These are phyloP conservation scores for Takakia lepidozioides DNA, from an alignment of 225 moss, liverwort and hornwort genomes.

Conservation along the genomic window DNA sequence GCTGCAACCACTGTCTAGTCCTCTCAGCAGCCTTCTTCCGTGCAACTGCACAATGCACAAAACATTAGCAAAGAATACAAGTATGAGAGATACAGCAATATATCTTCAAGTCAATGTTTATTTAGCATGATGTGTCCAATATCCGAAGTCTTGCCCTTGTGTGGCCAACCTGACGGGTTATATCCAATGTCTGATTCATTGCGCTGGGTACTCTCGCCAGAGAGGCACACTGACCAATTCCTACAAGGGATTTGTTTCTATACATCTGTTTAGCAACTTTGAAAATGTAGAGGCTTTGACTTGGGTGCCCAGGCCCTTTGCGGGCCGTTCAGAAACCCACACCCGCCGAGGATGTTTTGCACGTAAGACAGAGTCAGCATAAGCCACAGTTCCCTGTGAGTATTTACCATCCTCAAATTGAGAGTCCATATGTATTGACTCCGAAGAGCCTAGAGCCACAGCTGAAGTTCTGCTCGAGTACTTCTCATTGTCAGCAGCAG, in stretches of 20 bases:
- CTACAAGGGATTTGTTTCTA: no score
- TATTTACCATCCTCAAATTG: not conserved
- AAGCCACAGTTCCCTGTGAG: not conserved
- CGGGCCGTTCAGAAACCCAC: no score
- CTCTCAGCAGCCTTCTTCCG: constrained; percentile 9
- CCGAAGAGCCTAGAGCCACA: constrained; percentile 12
- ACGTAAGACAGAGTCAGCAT: not conserved
- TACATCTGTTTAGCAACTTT: no score
- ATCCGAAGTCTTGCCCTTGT: not conserved
- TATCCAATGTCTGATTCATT: not conserved
- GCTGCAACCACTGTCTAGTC: constrained; percentile 6
- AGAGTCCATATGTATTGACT: not conserved
- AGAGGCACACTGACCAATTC: no score
- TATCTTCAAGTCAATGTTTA: not conserved
- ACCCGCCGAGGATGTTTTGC: not conserved
- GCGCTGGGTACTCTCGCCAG: not conserved
- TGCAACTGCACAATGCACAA: constrained; percentile 6
- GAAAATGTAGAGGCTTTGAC: no score
- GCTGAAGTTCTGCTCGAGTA: constrained; percentile 24
- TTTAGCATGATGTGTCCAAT: not conserved
- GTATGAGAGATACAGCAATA: not conserved
- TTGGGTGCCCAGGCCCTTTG: no score
- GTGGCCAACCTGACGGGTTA: not conserved
- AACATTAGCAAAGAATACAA: not conserved
- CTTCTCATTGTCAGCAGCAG: constrained; percentile 21